Conservation (phyloP, 192 early-diverging fungal genomes). For the Allomyces macrogynus region DNA sequence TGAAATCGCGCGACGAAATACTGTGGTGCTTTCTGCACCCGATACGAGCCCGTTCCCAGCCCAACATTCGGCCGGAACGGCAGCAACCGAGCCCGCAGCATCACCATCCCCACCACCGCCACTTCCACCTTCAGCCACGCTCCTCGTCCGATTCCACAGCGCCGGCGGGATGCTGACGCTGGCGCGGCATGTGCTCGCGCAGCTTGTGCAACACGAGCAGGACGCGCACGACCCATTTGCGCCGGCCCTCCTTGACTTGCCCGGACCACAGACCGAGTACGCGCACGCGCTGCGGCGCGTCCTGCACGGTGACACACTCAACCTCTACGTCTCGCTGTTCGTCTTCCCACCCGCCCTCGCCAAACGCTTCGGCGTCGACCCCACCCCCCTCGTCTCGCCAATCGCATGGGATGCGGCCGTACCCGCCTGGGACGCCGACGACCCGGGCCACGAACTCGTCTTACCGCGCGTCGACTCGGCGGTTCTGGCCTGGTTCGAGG, state of each 20-base stretch:
- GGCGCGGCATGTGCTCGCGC: background rate
- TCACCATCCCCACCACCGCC: background rate
- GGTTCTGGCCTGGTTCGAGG: background rate
- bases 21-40: no score
- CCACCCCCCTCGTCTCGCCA: background rate
- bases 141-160: background rate
- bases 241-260: background rate
- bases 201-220: background rate
- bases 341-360: background rate
- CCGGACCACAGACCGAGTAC: background rate
- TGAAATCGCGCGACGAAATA: background rate
- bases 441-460: background rate
- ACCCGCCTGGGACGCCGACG: background rate
- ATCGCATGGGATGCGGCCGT: background rate
- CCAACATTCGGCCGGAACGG: background rate
- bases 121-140: background rate
- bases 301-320: background rate
- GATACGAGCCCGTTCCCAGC: background rate
- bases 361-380: background rate
- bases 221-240: background rate
- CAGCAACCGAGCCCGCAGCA: background rate
- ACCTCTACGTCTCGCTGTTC: background rate
- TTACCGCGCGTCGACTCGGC: background rate
- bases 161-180: background rate
- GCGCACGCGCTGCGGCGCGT: background rate